Percentiles rank a stretch among this genome's conserved stretches.
Conservation (phyloP, 164 flowering plant species). For the Santalum album region DNA sequence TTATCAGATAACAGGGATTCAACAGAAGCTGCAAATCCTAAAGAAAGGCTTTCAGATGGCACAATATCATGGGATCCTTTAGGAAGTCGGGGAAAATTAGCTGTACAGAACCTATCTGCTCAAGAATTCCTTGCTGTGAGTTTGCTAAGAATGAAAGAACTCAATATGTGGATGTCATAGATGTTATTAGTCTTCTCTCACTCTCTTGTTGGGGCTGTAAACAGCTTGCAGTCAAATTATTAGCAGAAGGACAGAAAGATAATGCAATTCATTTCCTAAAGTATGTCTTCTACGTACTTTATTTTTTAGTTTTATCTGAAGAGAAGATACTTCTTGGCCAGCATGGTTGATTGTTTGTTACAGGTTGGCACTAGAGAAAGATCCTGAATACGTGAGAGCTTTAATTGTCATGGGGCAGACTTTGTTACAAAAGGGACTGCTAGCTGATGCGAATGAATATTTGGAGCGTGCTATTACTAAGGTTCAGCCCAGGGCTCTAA, state of each 20-base stretch:
- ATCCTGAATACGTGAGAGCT: constrained; percentile 58
- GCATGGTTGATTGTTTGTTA: constrained; percentile 6
- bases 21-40: constrained; percentile 12
- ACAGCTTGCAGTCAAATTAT: constrained; percentile 52
- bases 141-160: constrained; percentile 4
- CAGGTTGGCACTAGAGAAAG: constrained; percentile 77
- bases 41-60: constrained; percentile 11
- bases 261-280: constrained; percentile 48
- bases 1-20: constrained; percentile 27
- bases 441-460: constrained; percentile 44
- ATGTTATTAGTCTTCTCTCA: constrained; percentile 3
- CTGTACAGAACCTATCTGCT: constrained; percentile 38
- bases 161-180: not conserved
- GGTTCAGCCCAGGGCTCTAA: no score
- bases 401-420: constrained; percentile 62
- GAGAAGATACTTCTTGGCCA: not conserved
- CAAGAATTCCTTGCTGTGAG: constrained; percentile 61
- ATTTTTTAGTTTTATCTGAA: not conserved
- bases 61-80: constrained; percentile 11
- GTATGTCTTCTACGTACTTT: constrained; percentile 23
- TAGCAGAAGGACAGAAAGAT: constrained; percentile 44
- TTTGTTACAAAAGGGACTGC: constrained; percentile 33
- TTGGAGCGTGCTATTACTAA: constrained; percentile 67
- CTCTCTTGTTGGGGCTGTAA: constrained; percentile 8
- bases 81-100: constrained; percentile 12